Base-by-base conservation (phyloP, 768 basidiomycete genomes). In the Trametes villosa region DNA sequence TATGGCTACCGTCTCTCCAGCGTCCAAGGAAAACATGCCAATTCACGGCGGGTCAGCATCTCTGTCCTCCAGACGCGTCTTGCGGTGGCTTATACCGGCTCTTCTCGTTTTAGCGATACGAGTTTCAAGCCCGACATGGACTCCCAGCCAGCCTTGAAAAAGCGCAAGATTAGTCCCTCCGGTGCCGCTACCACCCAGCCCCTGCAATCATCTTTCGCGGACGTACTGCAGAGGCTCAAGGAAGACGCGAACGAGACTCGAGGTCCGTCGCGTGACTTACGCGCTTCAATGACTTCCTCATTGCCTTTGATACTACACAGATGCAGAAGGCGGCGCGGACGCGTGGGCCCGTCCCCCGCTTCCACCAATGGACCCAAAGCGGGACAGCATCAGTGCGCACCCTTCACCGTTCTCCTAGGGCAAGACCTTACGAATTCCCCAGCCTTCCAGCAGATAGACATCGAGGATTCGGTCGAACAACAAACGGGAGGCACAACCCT, bases 401-500 rank as follows among this genome's bases (percentile, higher is more conserved):
- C 40, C 30, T 12, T 31, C 34, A 20, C 9, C 9, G 7, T 12
- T 15, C 11, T 11, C 33, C 33, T 7, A 38, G 18, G 40, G 36
- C 11, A 29, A 45, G 29, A 9, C 11, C 20, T 5, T 33, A 11
- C 59, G n/a, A n/a, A n/a, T n/a, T n/a, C n/a, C n/a, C n/a, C n/a
- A 96, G 94, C 91, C 18, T 98, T 98, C 68, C 97, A 99, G 72
- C 97, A 98, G 74, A 96, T 96, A 59, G 97, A 98, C 64, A 81
- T 98, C 9, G 94, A 96, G 64, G 83, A 88, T 57, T 81, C 87
- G 13, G 75, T 75, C 5, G 81, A 83, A 31, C 69, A 69, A 8
- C 72, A 71, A 4, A 75, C 76, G 2, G 78, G 80, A 9, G 75
- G 66, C 12, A 75, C 86, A 5, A 74, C 76, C 56, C 67, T 86